Evolutionary conservation across 2,329 filamentous ascomycete genomes (phyloP).

Genomic region (Fusarium sp.): DNA sequence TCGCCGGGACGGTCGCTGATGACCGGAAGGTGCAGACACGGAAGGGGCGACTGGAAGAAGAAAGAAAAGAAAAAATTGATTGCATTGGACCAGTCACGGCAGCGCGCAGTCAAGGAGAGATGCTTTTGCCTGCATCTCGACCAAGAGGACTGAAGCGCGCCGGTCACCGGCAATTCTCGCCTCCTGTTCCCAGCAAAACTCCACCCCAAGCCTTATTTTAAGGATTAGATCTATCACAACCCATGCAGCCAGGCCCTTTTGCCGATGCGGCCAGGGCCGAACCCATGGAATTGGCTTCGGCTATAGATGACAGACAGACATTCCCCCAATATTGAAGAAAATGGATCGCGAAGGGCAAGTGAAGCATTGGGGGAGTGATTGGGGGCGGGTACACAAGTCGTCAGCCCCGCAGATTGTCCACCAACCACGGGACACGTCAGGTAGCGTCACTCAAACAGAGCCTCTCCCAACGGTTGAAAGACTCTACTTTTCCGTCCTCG

Average conservation of each 20-base stretch:
- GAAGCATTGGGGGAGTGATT: slow-evolving; percentile 39
- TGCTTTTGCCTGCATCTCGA: slow-evolving; percentile 14
- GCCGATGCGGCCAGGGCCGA: slow-evolving; percentile 27
- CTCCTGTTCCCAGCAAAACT: slow-evolving; percentile 20
- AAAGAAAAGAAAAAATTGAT: not conserved
- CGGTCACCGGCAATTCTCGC: slow-evolving; percentile 10
- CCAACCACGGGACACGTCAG: slow-evolving; percentile 30
- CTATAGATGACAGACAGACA: slow-evolving; percentile 2
- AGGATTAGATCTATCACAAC: slow-evolving; percentile 27
- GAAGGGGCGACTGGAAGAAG: slow-evolving; percentile 10
- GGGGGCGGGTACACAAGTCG: slow-evolving; percentile 33
- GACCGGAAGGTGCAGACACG: slow-evolving; percentile 5
- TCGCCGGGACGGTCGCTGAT: slow-evolving; percentile 19
- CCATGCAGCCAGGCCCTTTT: slow-evolving; percentile 19
- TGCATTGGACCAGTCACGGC: not conserved
- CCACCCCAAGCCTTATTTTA: not conserved
- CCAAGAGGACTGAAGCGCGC: slow-evolving; percentile 4
- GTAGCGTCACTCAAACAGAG: slow-evolving; percentile 20
- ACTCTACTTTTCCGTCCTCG: not conserved
- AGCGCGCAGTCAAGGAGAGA: not conserved
- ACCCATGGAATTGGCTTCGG: slow-evolving; percentile 20
- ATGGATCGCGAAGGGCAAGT: slow-evolving; percentile 7
- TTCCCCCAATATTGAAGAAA: slow-evolving; percentile 40
- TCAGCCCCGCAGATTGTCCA: slow-evolving; percentile 39
- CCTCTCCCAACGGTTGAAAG: slow-evolving; percentile 12